A percentile compares a stretch with the other conserved stretches of the same genome.
These are phyloP conservation scores for Telfairia occidentalis DNA, from an alignment of 331 rosid genomes.

Conservation along the genomic window DNA sequence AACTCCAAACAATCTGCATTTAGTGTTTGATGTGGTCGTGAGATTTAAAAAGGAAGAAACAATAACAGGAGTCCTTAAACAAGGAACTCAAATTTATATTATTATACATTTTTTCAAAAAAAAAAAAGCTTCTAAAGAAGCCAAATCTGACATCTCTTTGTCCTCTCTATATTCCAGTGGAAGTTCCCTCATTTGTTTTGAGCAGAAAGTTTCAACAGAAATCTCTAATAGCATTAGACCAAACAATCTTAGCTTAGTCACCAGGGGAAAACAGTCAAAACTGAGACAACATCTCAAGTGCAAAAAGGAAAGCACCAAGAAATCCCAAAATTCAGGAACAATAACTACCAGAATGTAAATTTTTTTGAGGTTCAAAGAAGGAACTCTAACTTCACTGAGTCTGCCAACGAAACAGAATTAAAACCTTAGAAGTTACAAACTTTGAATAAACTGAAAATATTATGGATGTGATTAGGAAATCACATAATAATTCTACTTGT, in stretches of 20 bases:
- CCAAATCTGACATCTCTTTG: neutral
- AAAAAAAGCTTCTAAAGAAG: neutral
- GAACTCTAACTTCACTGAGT: neutral
- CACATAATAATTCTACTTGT: neutral
- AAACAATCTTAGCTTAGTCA: neutral
- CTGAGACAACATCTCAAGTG: neutral
- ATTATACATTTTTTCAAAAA: too few species aligned
- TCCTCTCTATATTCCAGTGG: neutral
- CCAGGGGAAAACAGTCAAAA: neutral
- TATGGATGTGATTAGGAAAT: neutral
- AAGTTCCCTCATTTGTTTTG: neutral
- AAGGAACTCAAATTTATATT: neutral
- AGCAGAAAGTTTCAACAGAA: neutral
- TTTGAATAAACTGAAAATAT: neutral
- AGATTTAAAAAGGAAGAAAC: constrained; percentile 5
- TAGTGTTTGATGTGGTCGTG: constrained; percentile 3
- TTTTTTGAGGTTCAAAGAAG: neutral
- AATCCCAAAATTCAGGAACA: neutral
- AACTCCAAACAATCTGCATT: constrained; percentile 84
- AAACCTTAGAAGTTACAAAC: neutral
- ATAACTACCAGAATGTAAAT: neutral
- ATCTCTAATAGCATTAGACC: neutral
- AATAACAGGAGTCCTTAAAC: neutral
- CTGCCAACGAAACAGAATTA: neutral
- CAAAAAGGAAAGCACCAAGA: neutral